Evolutionary conservation across 768 basidiomycete species (phyloP), one percentile per base, ranked within the genome.

Genomic region (Pisolithus orientalis): DNA sequence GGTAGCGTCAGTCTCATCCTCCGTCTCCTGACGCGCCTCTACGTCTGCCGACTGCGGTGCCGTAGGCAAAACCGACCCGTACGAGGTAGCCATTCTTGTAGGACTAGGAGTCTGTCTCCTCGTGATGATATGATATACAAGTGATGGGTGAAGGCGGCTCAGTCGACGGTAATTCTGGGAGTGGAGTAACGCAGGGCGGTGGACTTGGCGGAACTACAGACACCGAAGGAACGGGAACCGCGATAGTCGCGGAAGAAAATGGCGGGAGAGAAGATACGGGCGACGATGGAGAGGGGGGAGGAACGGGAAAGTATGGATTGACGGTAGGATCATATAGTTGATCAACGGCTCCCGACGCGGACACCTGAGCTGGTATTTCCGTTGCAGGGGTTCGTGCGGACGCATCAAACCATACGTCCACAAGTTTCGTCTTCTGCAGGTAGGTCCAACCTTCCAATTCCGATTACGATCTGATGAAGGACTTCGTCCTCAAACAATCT

Each of bases 401-500:
- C 9, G 67, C 63, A 49, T 70, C 64, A 27, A 68, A 62, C 56
- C 63, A 69, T 32, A 70, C 55, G 59, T 72, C 59, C 45, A 57
- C 25, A 24, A 74, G n/a, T 70, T 58, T 77, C 78, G 4, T 65
- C 60, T 55, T 68, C 57, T 56, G 40, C 40, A 7, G 65, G 56
- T 14, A 59, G 64, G 43, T 84, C 84, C 28, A 97, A 74, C 21
- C 83, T 75, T 8, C 90, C 90, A 76, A 97, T 88, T 29, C 92
- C 94, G 49, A 96, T 84, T 51, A 95, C 84, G 56, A 97, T 84
- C 34, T 91, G 90, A 50, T 87, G 78, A 6, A 95, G 65, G 40
- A 97, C 78, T 70, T 95, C 93, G 31, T 81, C 77, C 61, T 89
- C 84, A 57, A 96, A 82, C 65, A 90, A 69, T 5, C 71, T 71